Conservation (phyloP, 2,329 filamentous ascomycete species). For the Anisogramma anomala region DNA sequence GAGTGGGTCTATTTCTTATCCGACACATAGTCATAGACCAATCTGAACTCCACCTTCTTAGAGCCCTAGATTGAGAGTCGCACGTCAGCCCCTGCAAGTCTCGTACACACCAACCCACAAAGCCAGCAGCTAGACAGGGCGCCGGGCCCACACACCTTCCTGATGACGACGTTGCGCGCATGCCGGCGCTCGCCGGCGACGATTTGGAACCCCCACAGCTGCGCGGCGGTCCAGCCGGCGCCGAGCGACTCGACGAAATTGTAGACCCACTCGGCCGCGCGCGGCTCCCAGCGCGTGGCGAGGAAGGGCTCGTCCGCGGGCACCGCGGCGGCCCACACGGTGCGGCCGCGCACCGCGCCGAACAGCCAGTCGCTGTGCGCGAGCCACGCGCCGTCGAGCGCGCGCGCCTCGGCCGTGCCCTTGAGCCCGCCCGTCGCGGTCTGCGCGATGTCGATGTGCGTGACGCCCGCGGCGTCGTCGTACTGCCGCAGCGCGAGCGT, state of each 20-base stretch:
- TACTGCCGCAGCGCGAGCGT: conserved; percentile 52
- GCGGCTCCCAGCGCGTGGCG: conserved; percentile 47
- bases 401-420: conserved; percentile 47
- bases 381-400: conserved; percentile 40
- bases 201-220: conserved; percentile 51
- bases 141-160: conserved; percentile 26
- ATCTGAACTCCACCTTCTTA: conserved; percentile 36
- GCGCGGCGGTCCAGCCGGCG: conserved; percentile 42
- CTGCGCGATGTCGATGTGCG: conserved; percentile 63
- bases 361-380: conserved; percentile 72
- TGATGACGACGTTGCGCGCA: conserved; percentile 40
- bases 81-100: not conserved
- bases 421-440: conserved; percentile 58
- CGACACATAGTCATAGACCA: conserved; percentile 45
- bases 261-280: conserved; percentile 44
- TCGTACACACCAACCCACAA: not conserved
- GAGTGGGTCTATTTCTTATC: no score
- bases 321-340: conserved; percentile 34
- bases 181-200: conserved; percentile 42
- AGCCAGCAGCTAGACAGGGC: not conserved
- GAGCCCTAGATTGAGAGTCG: not conserved
- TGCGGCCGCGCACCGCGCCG: conserved; percentile 54
- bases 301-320: conserved; percentile 39
- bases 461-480: conserved; percentile 29
- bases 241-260: conserved; percentile 46